Evolutionary conservation across 163 green algal genomes (phyloP), one percentile per base, ranked within the genome.

Genomic region (Scenedesmus sp.): DNA sequence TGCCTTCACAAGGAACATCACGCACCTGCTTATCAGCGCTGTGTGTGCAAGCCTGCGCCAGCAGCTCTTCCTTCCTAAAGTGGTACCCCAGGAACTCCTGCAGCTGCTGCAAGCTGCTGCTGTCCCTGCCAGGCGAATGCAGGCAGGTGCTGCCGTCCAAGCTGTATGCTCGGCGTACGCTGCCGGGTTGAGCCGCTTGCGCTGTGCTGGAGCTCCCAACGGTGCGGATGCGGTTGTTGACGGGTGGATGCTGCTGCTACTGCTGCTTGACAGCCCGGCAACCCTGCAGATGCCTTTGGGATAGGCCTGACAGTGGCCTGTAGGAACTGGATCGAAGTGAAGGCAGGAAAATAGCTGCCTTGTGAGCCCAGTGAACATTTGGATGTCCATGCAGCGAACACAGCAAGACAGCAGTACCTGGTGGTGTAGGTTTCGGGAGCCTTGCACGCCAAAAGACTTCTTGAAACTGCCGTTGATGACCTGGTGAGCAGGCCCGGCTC

Each of bases 1-100:
- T 72, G 53, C 7, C 26, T 68, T 68, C 16, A 26, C 3, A 22
- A 30, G 4, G 26, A 68, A 30, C 3, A n/a, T 24, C 9, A 73
- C 33, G 26, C 16, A 88, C 83, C 61, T 76, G 65, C 30, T 78
- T 89, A 78, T 91, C 86, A 24, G 73, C 59, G 76, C 76, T 86
- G 51, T 91, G 86, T 30, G 86, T 91, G 73, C 86, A 91, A 18
- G 86, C 86, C 76, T 91, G 86, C 4, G 56, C 42, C 6, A 91
- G 51, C 22, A 91, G 76, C 37, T 53, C 49, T 40, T 44, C 30
- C 20, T 13, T 56, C 15, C 24, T 73, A 56, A 91, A 91, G 22
- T 76, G 26, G n/a, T 91, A 87, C 20, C 87, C 87, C 40, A 53
- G 83, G 13, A 61, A 42, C 24, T 43, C 33, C 49, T 76, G 46